These are phyloP conservation scores for Neoboletus magnificus DNA, from an alignment of 768 basidiomycete species.

Conservation along the genomic window DNA sequence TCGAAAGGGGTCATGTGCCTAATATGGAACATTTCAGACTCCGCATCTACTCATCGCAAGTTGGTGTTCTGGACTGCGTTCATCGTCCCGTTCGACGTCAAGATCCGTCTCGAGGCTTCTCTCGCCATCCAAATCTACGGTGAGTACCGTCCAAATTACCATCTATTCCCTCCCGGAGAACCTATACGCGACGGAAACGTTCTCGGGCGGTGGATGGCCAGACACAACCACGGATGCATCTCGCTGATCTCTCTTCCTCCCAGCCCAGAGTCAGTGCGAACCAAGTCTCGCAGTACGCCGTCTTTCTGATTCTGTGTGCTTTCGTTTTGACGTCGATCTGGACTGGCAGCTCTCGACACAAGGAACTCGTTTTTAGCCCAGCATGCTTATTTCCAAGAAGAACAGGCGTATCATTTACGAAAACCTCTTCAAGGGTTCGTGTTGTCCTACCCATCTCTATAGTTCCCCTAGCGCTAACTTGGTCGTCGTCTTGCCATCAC, in stretches of 20 bases:
- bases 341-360: constrained; percentile 30
- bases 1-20: constrained; percentile 8
- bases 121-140: constrained; percentile 16
- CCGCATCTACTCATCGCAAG: constrained; percentile 15
- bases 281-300: constrained; percentile 35
- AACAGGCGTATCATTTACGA: constrained; percentile 97
- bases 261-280: constrained; percentile 37
- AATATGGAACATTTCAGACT: constrained; percentile 18
- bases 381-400: constrained; percentile 96
- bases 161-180: constrained; percentile 5
- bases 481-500: not conserved
- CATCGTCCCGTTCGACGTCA: constrained; percentile 37
- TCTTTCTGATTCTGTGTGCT: not conserved
- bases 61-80: constrained; percentile 14
- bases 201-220: constrained; percentile 34
- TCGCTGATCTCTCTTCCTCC: constrained; percentile 16
- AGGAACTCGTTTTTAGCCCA: constrained; percentile 35
- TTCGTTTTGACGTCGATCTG: not conserved
- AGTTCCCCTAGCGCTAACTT: not conserved
- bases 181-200: not conserved
- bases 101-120: constrained; percentile 31
- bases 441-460: not conserved
- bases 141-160: constrained; percentile 19
- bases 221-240: constrained; percentile 27
- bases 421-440: constrained; percentile 97